Evolutionary conservation across 352 stramenopile species (phyloP), one percentile per base, ranked within the genome.

Genomic region (Hyaloperonospora arabidopsidis): DNA sequence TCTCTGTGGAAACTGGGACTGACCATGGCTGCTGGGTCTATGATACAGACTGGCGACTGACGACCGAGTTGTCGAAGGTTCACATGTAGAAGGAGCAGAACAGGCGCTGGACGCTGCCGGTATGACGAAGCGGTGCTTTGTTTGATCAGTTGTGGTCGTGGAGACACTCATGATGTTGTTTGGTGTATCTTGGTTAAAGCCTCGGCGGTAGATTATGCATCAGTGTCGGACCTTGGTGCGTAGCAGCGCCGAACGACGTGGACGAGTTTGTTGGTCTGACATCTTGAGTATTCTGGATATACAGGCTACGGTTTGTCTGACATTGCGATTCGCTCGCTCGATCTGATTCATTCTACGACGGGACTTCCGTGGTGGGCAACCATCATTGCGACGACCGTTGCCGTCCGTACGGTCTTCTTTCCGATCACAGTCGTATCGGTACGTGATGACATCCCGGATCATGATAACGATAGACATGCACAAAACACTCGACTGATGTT

Each of bases 351-450:
- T 55, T 48, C 66, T 21, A 89, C 80, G 14, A 89, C 84, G 17
- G 82, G 80, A n/a, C 55, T 95, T 36, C 83, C 83, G 19, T 95
- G 84, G 86, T 95, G 84, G 86, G 79, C 76, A 15, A 94, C 86
- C 2, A 86, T 95, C 55, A 72, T 91, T 14, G 79, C 72, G 13
- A 88, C 81, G 36, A 94, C 84, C n/a, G 61, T 95, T 56, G 66
- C 69, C 15, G 76, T 89, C 36, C 83, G 86, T 45, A 79, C 70
- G 17, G 67, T 59, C 21, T 80, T 93, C 50, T 76, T 95, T 39
- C 85, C 84, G 12, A 66, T 95, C 52, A 87, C 77, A 18, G 54
- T 93, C 64, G 71, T 84, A 63, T 89, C 79, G 71, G 79, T 93
- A 65, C 29, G 78, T 59, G n/a, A 51, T 28, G 11, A 18, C 2